Conservation (phyloP, 768 basidiomycete genomes). For the Candolleomyces efflorescens region DNA sequence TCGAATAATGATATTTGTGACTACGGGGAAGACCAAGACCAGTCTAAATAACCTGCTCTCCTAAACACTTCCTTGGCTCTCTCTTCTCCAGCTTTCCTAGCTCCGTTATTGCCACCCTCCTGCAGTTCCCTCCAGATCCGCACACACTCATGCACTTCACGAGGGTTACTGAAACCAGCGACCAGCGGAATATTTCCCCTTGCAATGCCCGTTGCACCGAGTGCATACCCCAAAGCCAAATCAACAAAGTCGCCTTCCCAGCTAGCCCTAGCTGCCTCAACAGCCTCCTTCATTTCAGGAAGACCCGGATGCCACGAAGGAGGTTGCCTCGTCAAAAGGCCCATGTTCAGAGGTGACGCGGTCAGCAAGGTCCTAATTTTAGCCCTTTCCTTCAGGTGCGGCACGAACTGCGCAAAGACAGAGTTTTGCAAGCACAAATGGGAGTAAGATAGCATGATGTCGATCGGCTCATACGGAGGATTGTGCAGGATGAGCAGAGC, state of each 20-base stretch:
- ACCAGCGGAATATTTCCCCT: constrained; percentile 55
- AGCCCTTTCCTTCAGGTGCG: constrained; percentile 57
- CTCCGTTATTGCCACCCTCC: constrained; percentile 25
- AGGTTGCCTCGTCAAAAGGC: constrained; percentile 53
- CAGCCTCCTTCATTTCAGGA: constrained; percentile 38
- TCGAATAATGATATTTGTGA: constrained; percentile 3
- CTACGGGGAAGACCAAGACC: constrained; percentile 69
- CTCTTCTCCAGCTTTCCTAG: constrained; percentile 42
- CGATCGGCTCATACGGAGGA: constrained; percentile 65
- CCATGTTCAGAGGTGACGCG: constrained; percentile 86
- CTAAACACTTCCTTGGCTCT: constrained; percentile 40
- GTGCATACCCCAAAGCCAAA: constrained; percentile 72
- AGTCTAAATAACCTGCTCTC: constrained; percentile 51
- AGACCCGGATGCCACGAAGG: constrained; percentile 82
- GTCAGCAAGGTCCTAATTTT: constrained; percentile 63
- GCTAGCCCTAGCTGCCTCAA: constrained; percentile 30
- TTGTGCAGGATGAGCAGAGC: constrained; percentile 68
- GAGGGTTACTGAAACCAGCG: constrained; percentile 62
- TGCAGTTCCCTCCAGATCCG: constrained; percentile 62
- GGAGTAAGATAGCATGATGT: constrained; percentile 76
- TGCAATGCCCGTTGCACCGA: constrained; percentile 40
- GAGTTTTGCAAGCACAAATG: constrained; percentile 76
- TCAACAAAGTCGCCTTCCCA: constrained; percentile 51
- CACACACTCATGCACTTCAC: constrained; percentile 74
- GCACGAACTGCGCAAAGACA: constrained; percentile 51